Evolutionary conservation across 805 yeast species (phyloP).

Genomic region (Yamadazyma olivae): DNA sequence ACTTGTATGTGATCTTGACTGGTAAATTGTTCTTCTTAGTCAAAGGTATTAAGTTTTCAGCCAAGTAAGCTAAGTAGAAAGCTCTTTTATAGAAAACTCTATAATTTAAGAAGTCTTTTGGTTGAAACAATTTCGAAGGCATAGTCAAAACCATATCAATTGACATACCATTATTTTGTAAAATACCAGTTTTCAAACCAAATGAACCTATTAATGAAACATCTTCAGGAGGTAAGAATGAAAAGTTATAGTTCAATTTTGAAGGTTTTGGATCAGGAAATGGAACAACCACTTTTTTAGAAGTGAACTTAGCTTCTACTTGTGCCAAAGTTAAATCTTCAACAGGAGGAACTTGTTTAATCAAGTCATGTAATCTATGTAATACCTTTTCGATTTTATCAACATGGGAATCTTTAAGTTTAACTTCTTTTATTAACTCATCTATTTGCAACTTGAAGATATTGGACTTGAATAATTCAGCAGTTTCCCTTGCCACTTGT

Average conservation of each 20-base stretch:
- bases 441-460: conserved; percentile 94
- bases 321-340: conserved; percentile 52
- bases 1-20: conserved; percentile 59
- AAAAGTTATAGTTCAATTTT: conserved; percentile 67
- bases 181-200: conserved; percentile 79
- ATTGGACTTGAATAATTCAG: conserved; percentile 90
- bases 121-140: conserved; percentile 72
- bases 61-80: conserved; percentile 77
- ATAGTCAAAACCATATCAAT: conserved; percentile 81
- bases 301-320: conserved; percentile 52
- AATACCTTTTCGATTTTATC: conserved; percentile 68
- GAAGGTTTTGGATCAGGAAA: conserved; percentile 89
- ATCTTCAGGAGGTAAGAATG: conserved; percentile 65
- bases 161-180: conserved; percentile 57
- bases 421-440: conserved; percentile 79
- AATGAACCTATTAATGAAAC: conserved; percentile 85
- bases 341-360: conserved; percentile 61
- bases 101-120: conserved; percentile 87
- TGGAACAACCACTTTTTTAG: conserved; percentile 63
- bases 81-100: conserved; percentile 88
- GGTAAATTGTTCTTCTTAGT: conserved; percentile 57
- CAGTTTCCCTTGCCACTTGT: conserved; percentile 89
- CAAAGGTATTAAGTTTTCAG: conserved; percentile 56
- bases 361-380: conserved; percentile 66
- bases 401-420: conserved; percentile 66